phyloP scores from a whole-genome alignment of 805 yeast species.

The Dipodascus albidus region DNA sequence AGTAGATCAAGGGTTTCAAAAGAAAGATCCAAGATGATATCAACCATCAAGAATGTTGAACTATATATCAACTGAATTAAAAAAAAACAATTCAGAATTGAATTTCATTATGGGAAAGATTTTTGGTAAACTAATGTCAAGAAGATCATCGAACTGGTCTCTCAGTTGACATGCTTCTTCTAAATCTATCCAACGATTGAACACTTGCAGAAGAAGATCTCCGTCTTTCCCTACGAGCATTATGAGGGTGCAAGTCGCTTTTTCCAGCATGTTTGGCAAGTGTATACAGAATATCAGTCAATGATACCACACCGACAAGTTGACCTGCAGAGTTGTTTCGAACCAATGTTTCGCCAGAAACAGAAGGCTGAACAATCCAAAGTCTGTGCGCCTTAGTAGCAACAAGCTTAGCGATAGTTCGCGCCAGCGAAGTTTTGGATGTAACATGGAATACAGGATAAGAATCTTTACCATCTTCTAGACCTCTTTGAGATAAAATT shows the following conservation, averaged over 20 bases:
- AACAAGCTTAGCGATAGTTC: slow-evolving; percentile 88
- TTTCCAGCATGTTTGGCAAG: slow-evolving; percentile 68
- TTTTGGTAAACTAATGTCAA: background rate
- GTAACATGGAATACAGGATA: slow-evolving; percentile 94
- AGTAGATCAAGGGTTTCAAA: too few relatives aligned
- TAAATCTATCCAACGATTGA: slow-evolving; percentile 10
- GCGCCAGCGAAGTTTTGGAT: slow-evolving; percentile 62
- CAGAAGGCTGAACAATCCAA: slow-evolving; percentile 28
- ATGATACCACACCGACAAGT: slow-evolving; percentile 80
- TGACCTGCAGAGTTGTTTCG: slow-evolving; percentile 37
- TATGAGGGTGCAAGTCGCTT: slow-evolving; percentile 59
- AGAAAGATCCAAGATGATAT: too few relatives aligned
- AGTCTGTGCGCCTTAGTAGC: slow-evolving; percentile 87
- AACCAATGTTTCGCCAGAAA: slow-evolving; percentile 17
- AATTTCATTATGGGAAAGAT: background rate
- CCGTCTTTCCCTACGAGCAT: slow-evolving; percentile 86
- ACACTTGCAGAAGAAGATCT: slow-evolving; percentile 14
- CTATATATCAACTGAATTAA: too few relatives aligned
- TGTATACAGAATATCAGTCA: slow-evolving; percentile 79
- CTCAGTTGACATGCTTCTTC: slow-evolving; percentile 8
- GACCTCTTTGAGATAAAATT: slow-evolving; percentile 76
- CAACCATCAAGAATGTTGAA: too few relatives aligned
- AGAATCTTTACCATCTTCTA: slow-evolving; percentile 90
- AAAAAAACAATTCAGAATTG: too few relatives aligned
- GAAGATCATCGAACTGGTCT: slow-evolving; percentile 2